These are phyloP conservation scores for Psilocybe mexicana DNA, from an alignment of 1,284 basidiomycete genomes.

Conservation along the genomic window DNA sequence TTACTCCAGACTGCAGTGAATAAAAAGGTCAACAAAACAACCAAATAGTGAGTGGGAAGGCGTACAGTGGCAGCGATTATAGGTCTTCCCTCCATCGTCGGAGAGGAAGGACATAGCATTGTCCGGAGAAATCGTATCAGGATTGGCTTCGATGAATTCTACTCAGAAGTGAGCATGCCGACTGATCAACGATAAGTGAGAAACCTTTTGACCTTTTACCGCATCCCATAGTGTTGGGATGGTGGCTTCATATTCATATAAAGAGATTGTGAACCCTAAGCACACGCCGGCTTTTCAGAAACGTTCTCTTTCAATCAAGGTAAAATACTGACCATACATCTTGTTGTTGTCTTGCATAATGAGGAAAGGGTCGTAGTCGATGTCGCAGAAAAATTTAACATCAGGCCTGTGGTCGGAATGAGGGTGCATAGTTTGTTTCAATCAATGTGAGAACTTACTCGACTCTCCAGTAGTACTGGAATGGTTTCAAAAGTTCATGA, in stretches of 20 bases:
- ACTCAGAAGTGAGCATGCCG: conserved; percentile 7
- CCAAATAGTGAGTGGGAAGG: conserved; percentile 11
- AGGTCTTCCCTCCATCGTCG: conserved; percentile 76
- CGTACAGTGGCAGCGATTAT: conserved; percentile 89
- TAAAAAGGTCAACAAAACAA: background rate
- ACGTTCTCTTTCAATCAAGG: background rate
- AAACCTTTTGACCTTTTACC: conserved; percentile 54
- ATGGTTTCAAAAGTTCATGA: conserved; percentile 78
- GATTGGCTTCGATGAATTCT: conserved; percentile 80
- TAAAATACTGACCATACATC: conserved; percentile 62
- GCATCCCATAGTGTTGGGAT: conserved; percentile 85
- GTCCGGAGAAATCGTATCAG: conserved; percentile 63
- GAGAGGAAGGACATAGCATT: conserved; percentile 85
- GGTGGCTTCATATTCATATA: conserved; percentile 85
- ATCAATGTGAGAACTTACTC: conserved; percentile 59
- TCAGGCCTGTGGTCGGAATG: conserved; percentile 59
- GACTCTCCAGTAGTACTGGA: conserved; percentile 92
- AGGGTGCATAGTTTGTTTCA: conserved; percentile 1
- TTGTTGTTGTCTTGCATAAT: conserved; percentile 89
- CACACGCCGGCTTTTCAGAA: background rate
- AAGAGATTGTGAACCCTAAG: conserved; percentile 79
- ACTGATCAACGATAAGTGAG: background rate
- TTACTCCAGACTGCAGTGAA: conserved; percentile 78
- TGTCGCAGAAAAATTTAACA: conserved; percentile 85
- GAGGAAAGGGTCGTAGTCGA: conserved; percentile 88